Conservation (phyloP, 768 basidiomycete species). For the Tylopilus rubrobrunneus region DNA sequence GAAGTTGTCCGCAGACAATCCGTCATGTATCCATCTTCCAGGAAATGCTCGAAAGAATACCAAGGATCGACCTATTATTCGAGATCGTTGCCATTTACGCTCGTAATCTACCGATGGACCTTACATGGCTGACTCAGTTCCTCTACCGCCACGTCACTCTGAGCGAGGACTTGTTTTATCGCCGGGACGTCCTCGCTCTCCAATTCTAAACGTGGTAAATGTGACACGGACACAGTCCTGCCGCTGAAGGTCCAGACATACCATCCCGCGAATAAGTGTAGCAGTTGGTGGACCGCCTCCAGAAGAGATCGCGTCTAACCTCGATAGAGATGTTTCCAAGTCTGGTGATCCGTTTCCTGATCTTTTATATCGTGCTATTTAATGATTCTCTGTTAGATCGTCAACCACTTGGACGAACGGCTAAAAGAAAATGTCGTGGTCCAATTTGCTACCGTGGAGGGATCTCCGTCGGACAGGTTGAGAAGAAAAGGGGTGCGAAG, state of each 20-base stretch:
- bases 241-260: constrained; percentile 28
- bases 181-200: constrained; percentile 73
- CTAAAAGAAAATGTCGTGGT: constrained; percentile 21
- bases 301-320: constrained; percentile 12
- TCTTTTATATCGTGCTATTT: not conserved
- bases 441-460: constrained; percentile 12
- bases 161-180: constrained; percentile 61
- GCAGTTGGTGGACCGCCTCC: constrained; percentile 6
- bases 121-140: constrained; percentile 75
- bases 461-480: constrained; percentile 1
- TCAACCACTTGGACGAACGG: constrained; percentile 7
- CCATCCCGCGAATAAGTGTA: constrained; percentile 10
- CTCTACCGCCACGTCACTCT: constrained; percentile 82
- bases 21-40: constrained; percentile 72
- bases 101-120: constrained; percentile 76
- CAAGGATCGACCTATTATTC: constrained; percentile 84
- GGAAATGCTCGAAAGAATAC: constrained; percentile 60
- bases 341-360: constrained; percentile 10
- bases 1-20: constrained; percentile 58
- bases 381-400: constrained; percentile 16
- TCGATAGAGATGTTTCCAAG: constrained; percentile 11
- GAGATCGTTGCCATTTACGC: constrained; percentile 81
- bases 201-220: constrained; percentile 14
- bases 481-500: constrained; percentile 19
- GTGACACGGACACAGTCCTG: constrained; percentile 2